These are phyloP conservation scores for Tricharina praecox DNA, from an alignment of 495 filamentous ascomycete species.

Conservation along the genomic window DNA sequence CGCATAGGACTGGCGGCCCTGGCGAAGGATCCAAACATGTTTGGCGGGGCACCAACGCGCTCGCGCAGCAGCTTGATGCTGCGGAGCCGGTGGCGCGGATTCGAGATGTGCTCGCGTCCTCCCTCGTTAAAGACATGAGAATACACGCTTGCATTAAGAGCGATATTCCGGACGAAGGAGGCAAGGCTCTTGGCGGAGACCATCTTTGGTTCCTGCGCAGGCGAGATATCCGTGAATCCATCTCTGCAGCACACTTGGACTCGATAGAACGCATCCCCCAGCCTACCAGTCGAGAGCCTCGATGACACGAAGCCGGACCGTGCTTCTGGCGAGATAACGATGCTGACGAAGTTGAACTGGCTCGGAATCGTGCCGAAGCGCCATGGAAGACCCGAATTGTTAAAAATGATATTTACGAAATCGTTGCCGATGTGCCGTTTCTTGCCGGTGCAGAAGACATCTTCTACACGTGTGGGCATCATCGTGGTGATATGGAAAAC, in stretches of 20 bases:
- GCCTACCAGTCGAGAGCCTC: conserved; percentile 26
- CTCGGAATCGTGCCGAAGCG: conserved; percentile 82
- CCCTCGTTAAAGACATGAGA: conserved; percentile 74
- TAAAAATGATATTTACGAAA: conserved; percentile 95
- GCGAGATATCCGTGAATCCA: conserved; percentile 77
- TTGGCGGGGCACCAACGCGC: conserved; percentile 22
- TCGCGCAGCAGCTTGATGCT: conserved; percentile 74
- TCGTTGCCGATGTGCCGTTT: conserved; percentile 96
- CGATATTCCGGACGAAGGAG: conserved; percentile 75
- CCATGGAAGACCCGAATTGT: conserved; percentile 77
- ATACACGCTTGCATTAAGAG: conserved; percentile 86
- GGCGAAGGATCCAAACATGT: conserved; percentile 5
- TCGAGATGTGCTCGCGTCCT: conserved; percentile 69
- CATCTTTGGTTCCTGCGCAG: conserved; percentile 72
- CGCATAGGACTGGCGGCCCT: conserved; percentile 12
- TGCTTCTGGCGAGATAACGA: conserved; percentile 79
- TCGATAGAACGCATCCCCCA: conserved; percentile 48
- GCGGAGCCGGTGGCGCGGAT: conserved; percentile 71
- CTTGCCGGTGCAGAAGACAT: conserved; percentile 63
- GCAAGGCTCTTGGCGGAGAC: conserved; percentile 63
- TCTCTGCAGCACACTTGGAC: conserved; percentile 71
- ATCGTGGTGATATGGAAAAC: conserved; percentile 90
- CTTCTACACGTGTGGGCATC: conserved; percentile 73
- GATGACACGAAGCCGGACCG: conserved; percentile 43
- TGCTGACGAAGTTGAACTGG: conserved; percentile 89